These are phyloP conservation scores for Cucumis variabilis DNA, from an alignment of 331 rosid species.

Conservation along the genomic window DNA sequence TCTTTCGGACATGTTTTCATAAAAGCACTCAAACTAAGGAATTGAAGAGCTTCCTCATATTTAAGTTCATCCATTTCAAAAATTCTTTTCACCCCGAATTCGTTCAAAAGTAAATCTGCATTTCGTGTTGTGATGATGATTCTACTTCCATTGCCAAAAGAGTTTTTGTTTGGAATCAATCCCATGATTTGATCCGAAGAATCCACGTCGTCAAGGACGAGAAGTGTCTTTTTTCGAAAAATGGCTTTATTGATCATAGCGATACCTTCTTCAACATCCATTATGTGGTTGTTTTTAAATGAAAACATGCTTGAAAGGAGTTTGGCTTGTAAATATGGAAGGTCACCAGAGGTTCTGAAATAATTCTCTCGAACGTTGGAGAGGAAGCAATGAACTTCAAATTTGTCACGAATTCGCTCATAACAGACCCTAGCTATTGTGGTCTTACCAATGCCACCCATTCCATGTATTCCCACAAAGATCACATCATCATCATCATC, in stretches of 20 bases:
- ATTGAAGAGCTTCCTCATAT: constrained; percentile 43
- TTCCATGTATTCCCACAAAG: constrained; percentile 36
- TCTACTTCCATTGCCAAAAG: constrained; percentile 55
- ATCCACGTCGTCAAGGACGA: constrained; percentile 53
- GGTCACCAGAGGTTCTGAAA: not conserved
- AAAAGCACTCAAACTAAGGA: constrained; percentile 49
- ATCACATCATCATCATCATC: not conserved
- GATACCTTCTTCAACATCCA: constrained; percentile 36
- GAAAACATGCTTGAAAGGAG: constrained; percentile 28
- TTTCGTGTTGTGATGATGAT: constrained; percentile 57
- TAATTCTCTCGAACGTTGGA: constrained; percentile 22
- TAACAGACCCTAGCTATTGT: constrained; percentile 31
- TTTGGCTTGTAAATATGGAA: constrained; percentile 28
- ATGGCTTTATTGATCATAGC: constrained; percentile 38
- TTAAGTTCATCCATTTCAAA: constrained; percentile 35
- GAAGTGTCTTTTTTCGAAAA: constrained; percentile 39
- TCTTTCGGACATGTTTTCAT: constrained; percentile 26
- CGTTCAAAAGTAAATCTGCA: constrained; percentile 37
- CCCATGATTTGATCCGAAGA: constrained; percentile 34
- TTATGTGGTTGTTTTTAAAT: not conserved
- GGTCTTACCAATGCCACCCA: constrained; percentile 36
- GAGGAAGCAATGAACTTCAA: constrained; percentile 27
- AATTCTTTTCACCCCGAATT: constrained; percentile 38
- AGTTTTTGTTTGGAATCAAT: constrained; percentile 39
- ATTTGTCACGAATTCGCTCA: constrained; percentile 21